These are phyloP conservation scores for Neurospora cerealis DNA, from an alignment of 495 filamentous ascomycete genomes.

Conservation along the genomic window DNA sequence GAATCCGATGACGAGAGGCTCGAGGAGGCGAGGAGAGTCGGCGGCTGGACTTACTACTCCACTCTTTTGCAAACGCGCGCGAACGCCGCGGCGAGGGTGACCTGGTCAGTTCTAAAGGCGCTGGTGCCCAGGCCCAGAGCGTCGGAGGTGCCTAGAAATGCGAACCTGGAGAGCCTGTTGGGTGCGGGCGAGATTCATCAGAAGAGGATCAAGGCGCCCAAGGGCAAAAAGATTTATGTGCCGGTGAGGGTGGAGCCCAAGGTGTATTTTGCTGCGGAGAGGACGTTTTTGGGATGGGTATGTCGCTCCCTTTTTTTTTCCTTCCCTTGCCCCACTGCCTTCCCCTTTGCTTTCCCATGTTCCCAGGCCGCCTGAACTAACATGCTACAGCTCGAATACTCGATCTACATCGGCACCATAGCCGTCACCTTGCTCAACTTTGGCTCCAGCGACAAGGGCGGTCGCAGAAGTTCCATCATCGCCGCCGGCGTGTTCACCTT, in stretches of 20 bases:
- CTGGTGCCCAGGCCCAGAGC: constrained; percentile 51
- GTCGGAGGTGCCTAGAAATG: constrained; percentile 47
- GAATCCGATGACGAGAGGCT: constrained; percentile 60
- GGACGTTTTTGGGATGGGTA: constrained; percentile 92
- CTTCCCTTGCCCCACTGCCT: no score
- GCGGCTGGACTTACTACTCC: constrained; percentile 59
- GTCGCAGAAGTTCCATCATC: constrained; percentile 42
- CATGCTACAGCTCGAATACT: constrained; percentile 65
- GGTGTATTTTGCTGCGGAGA: constrained; percentile 91
- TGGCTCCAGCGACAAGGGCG: constrained; percentile 27
- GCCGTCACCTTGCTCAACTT: constrained; percentile 92
- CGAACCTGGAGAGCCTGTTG: constrained; percentile 36
- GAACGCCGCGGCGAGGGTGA: constrained; percentile 21
- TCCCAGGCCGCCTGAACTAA: constrained; percentile 1
- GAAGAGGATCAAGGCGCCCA: constrained; percentile 73
- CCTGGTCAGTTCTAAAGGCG: constrained; percentile 35
- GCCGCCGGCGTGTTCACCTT: constrained; percentile 73
- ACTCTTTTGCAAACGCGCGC: constrained; percentile 34
- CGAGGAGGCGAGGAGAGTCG: constrained; percentile 62
- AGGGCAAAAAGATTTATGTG: constrained; percentile 88
- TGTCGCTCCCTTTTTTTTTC: constrained; percentile 10
- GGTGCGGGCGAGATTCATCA: constrained; percentile 41
- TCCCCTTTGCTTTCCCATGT: no score
- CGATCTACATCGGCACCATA: constrained; percentile 85
- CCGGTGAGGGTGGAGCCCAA: constrained; percentile 95